Percentiles rank a stretch among this genome's conserved stretches.
Evolutionary conservation across 345 rosid species (phyloP).

Genomic region (Ceriops decandra): DNA sequence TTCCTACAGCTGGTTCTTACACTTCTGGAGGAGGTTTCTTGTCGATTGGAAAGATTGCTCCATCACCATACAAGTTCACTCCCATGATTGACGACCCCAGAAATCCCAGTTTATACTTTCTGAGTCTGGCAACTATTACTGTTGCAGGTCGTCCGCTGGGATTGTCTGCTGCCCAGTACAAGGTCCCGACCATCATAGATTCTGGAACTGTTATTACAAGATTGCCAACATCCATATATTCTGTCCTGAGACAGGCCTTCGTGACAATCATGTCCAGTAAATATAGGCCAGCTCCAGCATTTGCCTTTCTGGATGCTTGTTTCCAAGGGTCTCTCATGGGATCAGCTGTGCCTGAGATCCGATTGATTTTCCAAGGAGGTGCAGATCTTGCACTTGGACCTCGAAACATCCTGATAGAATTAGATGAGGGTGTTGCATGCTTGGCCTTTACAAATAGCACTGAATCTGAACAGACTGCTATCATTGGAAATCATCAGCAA

Average conservation of each 20-base stretch:
- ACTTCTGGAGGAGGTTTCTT: slow-evolving; percentile 32
- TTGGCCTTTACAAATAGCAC: slow-evolving; percentile 33
- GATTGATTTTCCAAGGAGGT: slow-evolving; percentile 36
- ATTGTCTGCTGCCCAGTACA: slow-evolving; percentile 17
- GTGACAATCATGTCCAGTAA: slow-evolving; percentile 30
- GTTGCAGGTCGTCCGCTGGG: slow-evolving; percentile 32
- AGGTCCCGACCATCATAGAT: slow-evolving; percentile 43
- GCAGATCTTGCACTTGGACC: slow-evolving; percentile 32
- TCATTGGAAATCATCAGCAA: slow-evolving; percentile 47
- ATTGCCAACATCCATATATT: slow-evolving; percentile 36
- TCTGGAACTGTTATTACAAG: slow-evolving; percentile 52
- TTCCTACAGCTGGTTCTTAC: slow-evolving; percentile 25
- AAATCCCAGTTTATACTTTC: slow-evolving; percentile 31
- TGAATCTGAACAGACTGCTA: slow-evolving; percentile 12
- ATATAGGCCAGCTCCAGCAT: slow-evolving; percentile 26
- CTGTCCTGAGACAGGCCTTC: slow-evolving; percentile 28
- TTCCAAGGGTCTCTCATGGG: slow-evolving; percentile 31
- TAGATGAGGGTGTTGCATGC: slow-evolving; percentile 30
- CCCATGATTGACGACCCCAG: slow-evolving; percentile 29
- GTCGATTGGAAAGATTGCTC: slow-evolving; percentile 30
- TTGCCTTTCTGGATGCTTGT: slow-evolving; percentile 42
- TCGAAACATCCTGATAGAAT: slow-evolving; percentile 30
- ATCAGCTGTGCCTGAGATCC: slow-evolving; percentile 30
- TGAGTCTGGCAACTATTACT: slow-evolving; percentile 24
- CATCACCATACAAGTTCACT: slow-evolving; percentile 36